A percentile compares a stretch with the other conserved stretches of the same genome.
Evolutionary conservation across 176 grass and related monocot genomes (phyloP).

Genomic region (Oropetium thomaeum): DNA sequence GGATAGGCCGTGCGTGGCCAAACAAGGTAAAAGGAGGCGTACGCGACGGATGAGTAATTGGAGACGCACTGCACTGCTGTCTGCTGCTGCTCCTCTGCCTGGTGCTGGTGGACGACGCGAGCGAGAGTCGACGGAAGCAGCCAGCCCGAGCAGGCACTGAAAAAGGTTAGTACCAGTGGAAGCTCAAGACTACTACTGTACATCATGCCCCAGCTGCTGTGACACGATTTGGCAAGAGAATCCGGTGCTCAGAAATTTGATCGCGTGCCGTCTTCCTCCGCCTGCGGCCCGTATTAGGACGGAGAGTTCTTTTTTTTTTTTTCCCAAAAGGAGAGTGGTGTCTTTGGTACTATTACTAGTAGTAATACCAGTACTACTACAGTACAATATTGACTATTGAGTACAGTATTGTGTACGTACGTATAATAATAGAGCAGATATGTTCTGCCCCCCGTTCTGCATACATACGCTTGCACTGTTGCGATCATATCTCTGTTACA

Average conservation of each 20-base stretch:
- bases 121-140: not conserved
- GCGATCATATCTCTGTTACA: not conserved
- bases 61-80: too few species aligned
- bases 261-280: not conserved
- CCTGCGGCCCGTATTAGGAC: not conserved
- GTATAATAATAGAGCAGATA: not conserved
- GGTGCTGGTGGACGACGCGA: too few species aligned
- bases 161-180: not conserved
- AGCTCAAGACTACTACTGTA: too few species aligned
- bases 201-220: not conserved
- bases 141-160: not conserved
- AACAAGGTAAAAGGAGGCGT: constrained; percentile 38
- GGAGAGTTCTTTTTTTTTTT: too few species aligned
- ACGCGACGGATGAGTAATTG: not conserved
- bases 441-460: not conserved
- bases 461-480: not conserved
- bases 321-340: too few species aligned
- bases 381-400: too few species aligned
- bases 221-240: constrained; percentile 6
- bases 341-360: too few species aligned
- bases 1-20: constrained; percentile 27
- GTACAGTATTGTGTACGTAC: too few species aligned
- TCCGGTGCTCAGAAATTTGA: constrained; percentile 2
- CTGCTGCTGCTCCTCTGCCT: too few species aligned
- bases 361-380: too few species aligned